Percentiles rank a stretch among this genome's conserved stretches.
phyloP scores from a whole-genome alignment of 768 basidiomycete species.

The Polyporus arcularius region DNA sequence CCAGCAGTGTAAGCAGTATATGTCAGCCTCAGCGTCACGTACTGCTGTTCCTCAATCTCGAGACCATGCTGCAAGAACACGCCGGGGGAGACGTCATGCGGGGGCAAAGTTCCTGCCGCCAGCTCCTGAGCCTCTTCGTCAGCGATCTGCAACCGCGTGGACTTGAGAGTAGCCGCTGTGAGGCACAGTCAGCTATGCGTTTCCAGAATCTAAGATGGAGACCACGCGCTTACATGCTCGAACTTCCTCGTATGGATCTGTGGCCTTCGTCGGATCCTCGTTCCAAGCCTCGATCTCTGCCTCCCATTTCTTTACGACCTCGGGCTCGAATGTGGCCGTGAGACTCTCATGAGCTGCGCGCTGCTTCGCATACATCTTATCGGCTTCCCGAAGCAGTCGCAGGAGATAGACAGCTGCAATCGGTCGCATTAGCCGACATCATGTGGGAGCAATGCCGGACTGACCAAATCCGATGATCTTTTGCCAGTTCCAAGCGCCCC shows the following conservation, averaged over 20 bases:
- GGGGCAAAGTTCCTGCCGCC: no score
- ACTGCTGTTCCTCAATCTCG: no score
- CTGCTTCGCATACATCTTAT: not conserved
- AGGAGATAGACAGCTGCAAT: slow-evolving; percentile 4
- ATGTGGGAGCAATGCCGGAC: not conserved
- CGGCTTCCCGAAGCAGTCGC: not conserved
- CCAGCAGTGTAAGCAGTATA: not conserved
- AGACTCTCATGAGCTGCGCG: no score
- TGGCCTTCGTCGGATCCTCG: not conserved
- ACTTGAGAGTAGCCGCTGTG: no score
- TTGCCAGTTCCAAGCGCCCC: slow-evolving; percentile 32
- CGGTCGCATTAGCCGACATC: not conserved
- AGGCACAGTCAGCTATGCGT: no score
- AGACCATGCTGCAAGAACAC: no score
- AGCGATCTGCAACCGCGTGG: no score
- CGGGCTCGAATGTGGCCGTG: not conserved
- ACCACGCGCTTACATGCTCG: no score
- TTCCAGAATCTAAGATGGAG: no score
- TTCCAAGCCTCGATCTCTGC: slow-evolving; percentile 17
- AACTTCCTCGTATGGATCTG: slow-evolving; percentile 22
- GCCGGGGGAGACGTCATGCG: no score
- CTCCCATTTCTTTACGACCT: not conserved
- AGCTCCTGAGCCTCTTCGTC: no score
- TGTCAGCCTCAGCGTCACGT: no score
- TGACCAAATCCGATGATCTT: slow-evolving; percentile 26